Evolutionary conservation across 352 stramenopile genomes (phyloP).

Genomic region (Phytophthora citricola): DNA sequence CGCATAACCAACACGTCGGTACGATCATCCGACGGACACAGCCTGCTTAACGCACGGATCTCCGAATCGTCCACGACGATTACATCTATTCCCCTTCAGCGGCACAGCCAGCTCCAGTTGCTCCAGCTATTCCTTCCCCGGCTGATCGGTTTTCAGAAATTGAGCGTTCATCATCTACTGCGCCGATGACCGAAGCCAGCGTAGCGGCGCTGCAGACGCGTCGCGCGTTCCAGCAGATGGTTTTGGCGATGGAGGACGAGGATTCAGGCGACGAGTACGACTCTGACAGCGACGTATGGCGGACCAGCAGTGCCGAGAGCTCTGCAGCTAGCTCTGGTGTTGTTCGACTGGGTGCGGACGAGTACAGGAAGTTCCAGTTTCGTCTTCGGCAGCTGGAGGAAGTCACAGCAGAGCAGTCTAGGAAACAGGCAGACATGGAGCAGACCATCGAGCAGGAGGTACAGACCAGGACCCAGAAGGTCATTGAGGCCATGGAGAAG

Average conservation of each 20-base stretch:
- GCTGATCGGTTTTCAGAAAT: constrained; percentile 16
- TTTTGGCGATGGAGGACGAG: constrained; percentile 82
- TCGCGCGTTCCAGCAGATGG: constrained; percentile 86
- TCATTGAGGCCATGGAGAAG: constrained; percentile 81
- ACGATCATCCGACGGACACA: constrained; percentile 30
- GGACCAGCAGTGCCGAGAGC: constrained; percentile 27
- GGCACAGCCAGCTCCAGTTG: not conserved
- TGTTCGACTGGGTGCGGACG: constrained; percentile 66
- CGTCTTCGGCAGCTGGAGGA: constrained; percentile 82
- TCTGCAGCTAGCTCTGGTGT: constrained; percentile 41
- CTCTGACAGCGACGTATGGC: constrained; percentile 50
- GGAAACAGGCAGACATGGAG: constrained; percentile 77
- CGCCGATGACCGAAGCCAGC: constrained; percentile 66
- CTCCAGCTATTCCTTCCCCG: not conserved
- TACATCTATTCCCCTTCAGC: constrained; percentile 14
- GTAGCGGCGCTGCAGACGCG: constrained; percentile 80
- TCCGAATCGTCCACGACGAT: constrained; percentile 39
- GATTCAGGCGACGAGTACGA: constrained; percentile 70
- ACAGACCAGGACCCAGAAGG: constrained; percentile 61
- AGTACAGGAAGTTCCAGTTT: constrained; percentile 88
- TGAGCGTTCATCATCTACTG: constrained; percentile 6
- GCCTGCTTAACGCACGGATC: constrained; percentile 36
- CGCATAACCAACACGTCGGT: constrained; percentile 34
- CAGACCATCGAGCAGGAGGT: constrained; percentile 84
- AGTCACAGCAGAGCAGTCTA: constrained; percentile 69